Percentiles rank a stretch among this genome's conserved stretches.
Evolutionary conservation across 2,329 filamentous ascomycete species (phyloP).

Genomic region (Phaeomoniella chlamydospora): DNA sequence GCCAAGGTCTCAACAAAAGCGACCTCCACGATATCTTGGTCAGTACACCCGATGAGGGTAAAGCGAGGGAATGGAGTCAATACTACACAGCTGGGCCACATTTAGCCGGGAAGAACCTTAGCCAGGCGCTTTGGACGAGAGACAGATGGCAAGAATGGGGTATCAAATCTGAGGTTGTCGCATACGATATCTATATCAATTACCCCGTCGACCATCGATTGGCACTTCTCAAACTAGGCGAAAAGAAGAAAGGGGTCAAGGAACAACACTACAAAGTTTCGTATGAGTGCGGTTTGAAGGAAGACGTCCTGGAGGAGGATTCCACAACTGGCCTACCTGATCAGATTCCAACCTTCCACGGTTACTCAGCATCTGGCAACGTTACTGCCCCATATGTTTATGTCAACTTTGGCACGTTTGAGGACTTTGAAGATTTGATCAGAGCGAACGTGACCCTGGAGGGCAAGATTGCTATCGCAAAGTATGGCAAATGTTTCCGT

Average conservation of each 20-base stretch:
- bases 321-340: slow-evolving; percentile 57
- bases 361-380: slow-evolving; percentile 84
- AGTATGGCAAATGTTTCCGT: slow-evolving; percentile 76
- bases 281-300: slow-evolving; percentile 70
- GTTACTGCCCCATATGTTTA: slow-evolving; percentile 79
- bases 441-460: slow-evolving; percentile 59
- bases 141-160: slow-evolving; percentile 62
- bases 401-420: slow-evolving; percentile 79
- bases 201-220: slow-evolving; percentile 60
- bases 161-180: slow-evolving; percentile 40
- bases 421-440: slow-evolving; percentile 70
- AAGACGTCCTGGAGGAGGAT: slow-evolving; percentile 75
- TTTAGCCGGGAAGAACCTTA: slow-evolving; percentile 63
- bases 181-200: slow-evolving; percentile 68
- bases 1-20: slow-evolving; percentile 34
- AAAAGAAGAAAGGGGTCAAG: slow-evolving; percentile 24
- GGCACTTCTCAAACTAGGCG: slow-evolving; percentile 27
- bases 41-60: slow-evolving; percentile 37
- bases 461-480: slow-evolving; percentile 76
- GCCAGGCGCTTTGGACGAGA: slow-evolving; percentile 62
- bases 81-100: slow-evolving; percentile 69
- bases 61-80: slow-evolving; percentile 55
- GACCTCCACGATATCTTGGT: slow-evolving; percentile 40
- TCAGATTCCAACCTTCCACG: slow-evolving; percentile 80
- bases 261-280: slow-evolving; percentile 47